These are phyloP conservation scores for Balamuthia mandrillaris DNA, from an alignment of 208 protist species.

Conservation along the genomic window DNA sequence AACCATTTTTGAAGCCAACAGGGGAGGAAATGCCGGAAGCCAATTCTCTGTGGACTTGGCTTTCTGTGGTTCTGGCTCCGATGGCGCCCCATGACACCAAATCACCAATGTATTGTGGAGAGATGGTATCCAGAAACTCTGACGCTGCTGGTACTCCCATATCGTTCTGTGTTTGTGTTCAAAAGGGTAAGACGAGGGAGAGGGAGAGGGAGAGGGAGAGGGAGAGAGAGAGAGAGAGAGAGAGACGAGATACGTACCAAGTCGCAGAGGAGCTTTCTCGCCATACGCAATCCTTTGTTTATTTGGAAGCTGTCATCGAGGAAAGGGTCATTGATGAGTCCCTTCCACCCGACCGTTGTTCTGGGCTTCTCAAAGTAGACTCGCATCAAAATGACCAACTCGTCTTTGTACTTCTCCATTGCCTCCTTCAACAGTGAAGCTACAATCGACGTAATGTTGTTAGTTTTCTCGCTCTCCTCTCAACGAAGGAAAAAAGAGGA, in stretches of 20 bases:
- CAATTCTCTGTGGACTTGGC: slow-evolving; percentile 66
- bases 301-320: slow-evolving; percentile 62
- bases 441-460: not conserved
- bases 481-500: not conserved
- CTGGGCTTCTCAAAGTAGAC: slow-evolving; percentile 81
- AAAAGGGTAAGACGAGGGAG: not conserved
- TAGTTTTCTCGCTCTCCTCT: not conserved
- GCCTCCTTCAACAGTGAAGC: not conserved
- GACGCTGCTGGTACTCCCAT: slow-evolving; percentile 68
- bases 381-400: slow-evolving; percentile 74
- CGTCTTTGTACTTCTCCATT: slow-evolving; percentile 37
- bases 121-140: slow-evolving; percentile 77
- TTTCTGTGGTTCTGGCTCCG: slow-evolving; percentile 73
- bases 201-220: not conserved
- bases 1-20: slow-evolving; percentile 77
- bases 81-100: slow-evolving; percentile 71
- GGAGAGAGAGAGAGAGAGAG: not conserved
- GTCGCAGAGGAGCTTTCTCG: not conserved
- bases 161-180: slow-evolving; percentile 31
- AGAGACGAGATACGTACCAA: not conserved
- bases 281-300: slow-evolving; percentile 7
- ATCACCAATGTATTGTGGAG: slow-evolving; percentile 75
- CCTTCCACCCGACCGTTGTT: slow-evolving; percentile 77
- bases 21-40: slow-evolving; percentile 76
- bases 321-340: slow-evolving; percentile 79